Conservation (phyloP, 352 stramenopile genomes). For the Phytophthora sojae region DNA sequence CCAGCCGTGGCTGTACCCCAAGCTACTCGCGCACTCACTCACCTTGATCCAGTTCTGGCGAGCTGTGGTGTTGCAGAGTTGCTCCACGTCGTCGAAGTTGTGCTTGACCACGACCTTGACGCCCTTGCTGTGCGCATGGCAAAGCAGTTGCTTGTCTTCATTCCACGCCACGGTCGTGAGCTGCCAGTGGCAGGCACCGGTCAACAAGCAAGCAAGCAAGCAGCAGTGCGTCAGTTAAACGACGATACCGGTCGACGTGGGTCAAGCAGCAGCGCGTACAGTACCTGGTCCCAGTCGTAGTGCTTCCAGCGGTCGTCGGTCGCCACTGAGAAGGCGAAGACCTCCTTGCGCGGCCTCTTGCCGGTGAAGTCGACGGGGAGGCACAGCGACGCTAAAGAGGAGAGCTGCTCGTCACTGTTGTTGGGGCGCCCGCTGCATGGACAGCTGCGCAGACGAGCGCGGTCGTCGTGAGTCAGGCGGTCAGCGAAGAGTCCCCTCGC, state of each 20-base stretch:
- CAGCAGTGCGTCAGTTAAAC: background rate
- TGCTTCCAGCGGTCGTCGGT: slow-evolving; percentile 71
- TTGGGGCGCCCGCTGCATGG: slow-evolving; percentile 40
- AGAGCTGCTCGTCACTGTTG: slow-evolving; percentile 11
- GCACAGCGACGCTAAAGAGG: slow-evolving; percentile 44
- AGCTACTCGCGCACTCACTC: background rate
- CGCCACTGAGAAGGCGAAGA: slow-evolving; percentile 83
- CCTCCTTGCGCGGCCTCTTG: slow-evolving; percentile 50
- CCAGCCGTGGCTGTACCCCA: background rate
- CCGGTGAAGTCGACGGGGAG: slow-evolving; percentile 51
- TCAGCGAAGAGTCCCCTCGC: slow-evolving; percentile 14
- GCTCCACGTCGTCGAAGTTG: slow-evolving; percentile 77
- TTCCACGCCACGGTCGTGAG: slow-evolving; percentile 89
- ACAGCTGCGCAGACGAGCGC: slow-evolving; percentile 47
- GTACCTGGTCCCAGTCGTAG: slow-evolving; percentile 81
- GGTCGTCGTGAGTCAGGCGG: slow-evolving; percentile 44
- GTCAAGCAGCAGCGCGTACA: background rate
- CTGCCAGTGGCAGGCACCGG: slow-evolving; percentile 17
- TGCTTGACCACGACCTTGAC: slow-evolving; percentile 85
- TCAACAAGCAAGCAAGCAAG: background rate
- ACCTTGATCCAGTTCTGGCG: slow-evolving; percentile 69
- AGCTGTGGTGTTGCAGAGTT: slow-evolving; percentile 62
- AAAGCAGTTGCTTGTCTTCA: slow-evolving; percentile 82
- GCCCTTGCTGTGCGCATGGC: slow-evolving; percentile 76
- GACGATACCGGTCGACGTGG: background rate